Evolutionary conservation across 306 rosid genomes (phyloP), one percentile per base, ranked within the genome.

Genomic region (Gynostemma pentaphyllum): DNA sequence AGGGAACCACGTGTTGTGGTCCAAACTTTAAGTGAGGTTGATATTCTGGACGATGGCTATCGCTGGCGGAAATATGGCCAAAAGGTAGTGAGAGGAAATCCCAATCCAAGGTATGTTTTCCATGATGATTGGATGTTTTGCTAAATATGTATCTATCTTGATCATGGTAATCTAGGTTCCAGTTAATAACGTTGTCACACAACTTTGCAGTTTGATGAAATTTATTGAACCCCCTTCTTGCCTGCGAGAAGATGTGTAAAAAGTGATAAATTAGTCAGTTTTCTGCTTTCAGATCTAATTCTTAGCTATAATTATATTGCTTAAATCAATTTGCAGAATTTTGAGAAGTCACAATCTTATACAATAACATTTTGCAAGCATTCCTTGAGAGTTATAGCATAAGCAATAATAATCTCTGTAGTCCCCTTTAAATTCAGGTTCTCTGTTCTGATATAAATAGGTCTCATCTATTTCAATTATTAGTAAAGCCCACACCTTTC

Each of bases 61-160:
- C 99, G 99, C 78, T 92, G 99, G 99, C 94, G 99, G 54, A 92
- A 92, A 79, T 92, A 92, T 71, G 99, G 99, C 46, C 99, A 92
- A 79, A 92, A 92, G 74, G 96, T 92, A 70, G 99, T 92, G 68
- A 84, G 99, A 75, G 99, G 96, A 67, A 92, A 92, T 78, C 99
- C 99, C 60, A 92, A 92, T 72, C 99, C 99, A 32, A 88, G 96
- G 99, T 92, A 84, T 55, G 65, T 56, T 57, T 62, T 68, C 47
- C n/a, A 19, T 39, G 42, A 69, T 37, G 30, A 67, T 27, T 4
- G 6, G 60, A 7, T 8, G 19, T 19, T 5, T 26, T 27, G 37
- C 29, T 29, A 53, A 15, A 29, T 28, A 28, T 28, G 12, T 13
- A 1, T 60, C 19, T 37, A 27, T 5, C 30, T 60, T 13, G 14